These are phyloP conservation scores for Ustilago nuda DNA, from an alignment of 1,284 basidiomycete genomes.

Conservation along the genomic window DNA sequence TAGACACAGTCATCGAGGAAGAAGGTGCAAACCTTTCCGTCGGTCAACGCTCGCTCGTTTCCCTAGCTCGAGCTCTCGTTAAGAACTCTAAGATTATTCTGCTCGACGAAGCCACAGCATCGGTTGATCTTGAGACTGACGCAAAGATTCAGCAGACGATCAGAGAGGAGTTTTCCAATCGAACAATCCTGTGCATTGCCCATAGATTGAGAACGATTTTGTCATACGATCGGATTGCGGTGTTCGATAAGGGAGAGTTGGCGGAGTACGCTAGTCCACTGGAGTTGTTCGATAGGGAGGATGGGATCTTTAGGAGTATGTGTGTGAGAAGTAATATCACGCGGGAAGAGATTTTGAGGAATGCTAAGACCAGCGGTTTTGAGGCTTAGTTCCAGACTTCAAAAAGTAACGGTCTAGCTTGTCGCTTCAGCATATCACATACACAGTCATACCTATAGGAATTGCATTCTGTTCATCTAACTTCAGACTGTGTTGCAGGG, in stretches of 20 bases:
- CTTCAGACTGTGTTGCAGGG: too few relatives aligned
- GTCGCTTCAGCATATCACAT: background rate
- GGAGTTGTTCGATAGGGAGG: conserved; percentile 73
- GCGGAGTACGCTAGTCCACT: conserved; percentile 80
- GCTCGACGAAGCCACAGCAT: conserved; percentile 81
- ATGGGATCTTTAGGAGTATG: conserved; percentile 77
- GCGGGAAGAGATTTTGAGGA: conserved; percentile 71
- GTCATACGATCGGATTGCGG: conserved; percentile 81
- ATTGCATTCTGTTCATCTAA: background rate
- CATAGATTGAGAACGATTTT: conserved; percentile 81
- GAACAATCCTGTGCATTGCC: conserved; percentile 83
- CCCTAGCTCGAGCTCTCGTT: conserved; percentile 68
- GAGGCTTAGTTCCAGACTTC: background rate
- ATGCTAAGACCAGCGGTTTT: conserved; percentile 16
- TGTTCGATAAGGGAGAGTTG: conserved; percentile 80
- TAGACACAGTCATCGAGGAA: conserved; percentile 67
- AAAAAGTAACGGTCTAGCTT: background rate
- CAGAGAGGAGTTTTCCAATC: conserved; percentile 80
- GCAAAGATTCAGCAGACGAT: conserved; percentile 88
- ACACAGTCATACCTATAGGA: background rate
- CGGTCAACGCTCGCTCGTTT: conserved; percentile 69
- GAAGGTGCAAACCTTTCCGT: conserved; percentile 68
- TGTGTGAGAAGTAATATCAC: conserved; percentile 80
- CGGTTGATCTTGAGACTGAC: conserved; percentile 81
- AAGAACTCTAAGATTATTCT: conserved; percentile 59